phyloP scores from a whole-genome alignment of 225 moss, liverwort and hornwort species.

The Thuidium tamariscinum region DNA sequence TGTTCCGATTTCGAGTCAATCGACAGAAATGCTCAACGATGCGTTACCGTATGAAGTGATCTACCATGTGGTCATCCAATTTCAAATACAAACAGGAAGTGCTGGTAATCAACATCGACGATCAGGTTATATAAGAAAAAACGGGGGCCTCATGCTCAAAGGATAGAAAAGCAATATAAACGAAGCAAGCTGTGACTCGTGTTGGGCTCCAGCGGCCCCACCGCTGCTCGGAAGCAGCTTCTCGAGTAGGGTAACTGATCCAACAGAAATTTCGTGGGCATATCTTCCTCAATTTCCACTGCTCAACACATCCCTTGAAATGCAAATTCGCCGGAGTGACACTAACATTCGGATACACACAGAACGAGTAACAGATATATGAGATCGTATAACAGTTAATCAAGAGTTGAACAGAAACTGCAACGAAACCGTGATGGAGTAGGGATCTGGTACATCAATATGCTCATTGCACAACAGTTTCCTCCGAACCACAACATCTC shows the following conservation, averaged over 20 bases:
- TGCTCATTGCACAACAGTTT: background rate
- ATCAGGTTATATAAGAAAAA: background rate
- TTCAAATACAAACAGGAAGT: background rate
- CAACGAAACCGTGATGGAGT: background rate
- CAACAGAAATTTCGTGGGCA: background rate
- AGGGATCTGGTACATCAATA: background rate
- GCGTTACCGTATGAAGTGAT: background rate
- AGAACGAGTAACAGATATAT: background rate
- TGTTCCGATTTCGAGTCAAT: background rate
- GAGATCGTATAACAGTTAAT: background rate
- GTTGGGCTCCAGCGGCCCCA: background rate
- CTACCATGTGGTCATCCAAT: background rate
- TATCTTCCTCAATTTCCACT: background rate
- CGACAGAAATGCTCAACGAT: background rate
- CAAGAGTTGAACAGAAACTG: background rate
- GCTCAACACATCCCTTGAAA: background rate
- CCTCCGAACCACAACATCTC: slow-evolving; percentile 4
- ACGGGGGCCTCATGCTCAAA: background rate
- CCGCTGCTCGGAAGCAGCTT: background rate
- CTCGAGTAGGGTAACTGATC: background rate
- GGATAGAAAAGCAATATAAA: background rate
- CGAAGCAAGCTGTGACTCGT: background rate
- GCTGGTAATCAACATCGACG: background rate
- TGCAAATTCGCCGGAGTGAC: background rate
- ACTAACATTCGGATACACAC: background rate